Conservation (phyloP, 2,329 filamentous ascomycete genomes). For the Leptosphaerulina australis region DNA sequence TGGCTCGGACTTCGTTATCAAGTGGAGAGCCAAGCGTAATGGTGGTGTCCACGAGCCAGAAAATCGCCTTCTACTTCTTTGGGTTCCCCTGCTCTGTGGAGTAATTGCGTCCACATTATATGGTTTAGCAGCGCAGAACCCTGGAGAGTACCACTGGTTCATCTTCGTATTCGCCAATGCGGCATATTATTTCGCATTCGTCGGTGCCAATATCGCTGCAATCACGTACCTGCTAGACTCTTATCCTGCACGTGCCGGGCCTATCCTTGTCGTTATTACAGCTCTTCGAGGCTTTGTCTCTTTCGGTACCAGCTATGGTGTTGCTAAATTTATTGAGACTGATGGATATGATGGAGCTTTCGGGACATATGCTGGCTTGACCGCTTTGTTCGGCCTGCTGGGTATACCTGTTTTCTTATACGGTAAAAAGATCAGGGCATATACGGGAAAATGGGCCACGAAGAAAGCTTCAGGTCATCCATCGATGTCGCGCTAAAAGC, state of each 20-base stretch:
- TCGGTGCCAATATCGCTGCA: conserved; percentile 53
- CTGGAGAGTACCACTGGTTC: conserved; percentile 47
- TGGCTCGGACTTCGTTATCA: conserved; percentile 43
- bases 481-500: conserved; percentile 20
- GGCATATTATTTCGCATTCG: conserved; percentile 48
- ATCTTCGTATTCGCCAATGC: conserved; percentile 38
- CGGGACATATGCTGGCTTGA: conserved; percentile 39
- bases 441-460: conserved; percentile 38
- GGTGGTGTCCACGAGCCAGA: conserved; percentile 49
- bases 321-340: conserved; percentile 40
- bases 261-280: conserved; percentile 55
- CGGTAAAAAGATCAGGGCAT: conserved; percentile 42
- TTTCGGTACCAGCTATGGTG: conserved; percentile 53
- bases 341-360: conserved; percentile 44
- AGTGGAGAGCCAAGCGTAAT: conserved; percentile 43
- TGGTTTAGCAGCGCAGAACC: conserved; percentile 38
- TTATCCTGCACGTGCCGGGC: conserved; percentile 52
- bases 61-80: conserved; percentile 48
- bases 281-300: conserved; percentile 55
- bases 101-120: conserved; percentile 28
- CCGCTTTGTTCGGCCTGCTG: conserved; percentile 36
- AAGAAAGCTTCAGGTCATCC: conserved; percentile 17
- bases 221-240: conserved; percentile 55
- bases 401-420: conserved; percentile 40
- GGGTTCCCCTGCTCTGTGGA: conserved; percentile 48